Conservation (phyloP, 495 filamentous ascomycete genomes). For the Xylaria castorea region DNA sequence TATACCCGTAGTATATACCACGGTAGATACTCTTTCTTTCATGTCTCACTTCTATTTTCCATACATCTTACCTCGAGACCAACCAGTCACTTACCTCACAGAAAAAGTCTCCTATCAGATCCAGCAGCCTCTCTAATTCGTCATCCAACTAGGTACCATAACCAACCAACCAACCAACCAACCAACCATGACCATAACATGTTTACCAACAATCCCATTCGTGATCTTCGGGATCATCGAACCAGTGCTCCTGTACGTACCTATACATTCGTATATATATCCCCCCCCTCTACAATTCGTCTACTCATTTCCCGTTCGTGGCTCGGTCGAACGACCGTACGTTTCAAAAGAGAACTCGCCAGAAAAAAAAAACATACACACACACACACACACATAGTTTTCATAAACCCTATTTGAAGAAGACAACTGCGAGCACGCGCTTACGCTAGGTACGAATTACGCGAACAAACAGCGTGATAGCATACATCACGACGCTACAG, state of each 20-base stretch:
- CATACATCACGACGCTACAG: conserved; percentile 50
- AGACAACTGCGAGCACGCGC: background rate
- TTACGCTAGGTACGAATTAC: conserved; percentile 8
- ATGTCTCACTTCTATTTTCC: background rate
- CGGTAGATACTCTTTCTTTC: background rate
- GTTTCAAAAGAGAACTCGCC: background rate
- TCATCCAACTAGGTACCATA: too few species aligned
- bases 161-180: background rate
- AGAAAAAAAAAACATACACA: background rate
- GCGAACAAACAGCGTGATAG: conserved; percentile 47
- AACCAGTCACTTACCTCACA: background rate
- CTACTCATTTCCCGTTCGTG: background rate
- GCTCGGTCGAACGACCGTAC: background rate
- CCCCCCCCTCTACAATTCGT: background rate
- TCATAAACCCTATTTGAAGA: background rate
- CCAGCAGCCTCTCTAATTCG: too few species aligned
- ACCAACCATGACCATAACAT: conserved; percentile 37
- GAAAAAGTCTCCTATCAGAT: background rate
- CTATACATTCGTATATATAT: background rate
- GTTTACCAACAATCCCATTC: conserved; percentile 39
- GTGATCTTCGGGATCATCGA: conserved; percentile 61
- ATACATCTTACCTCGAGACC: background rate
- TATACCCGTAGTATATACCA: background rate
- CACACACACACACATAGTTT: background rate
- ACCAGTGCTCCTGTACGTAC: conserved; percentile 60